These are phyloP conservation scores for Gaultheria prostrata DNA, from an alignment of 148 eudicot genomes.

Conservation along the genomic window DNA sequence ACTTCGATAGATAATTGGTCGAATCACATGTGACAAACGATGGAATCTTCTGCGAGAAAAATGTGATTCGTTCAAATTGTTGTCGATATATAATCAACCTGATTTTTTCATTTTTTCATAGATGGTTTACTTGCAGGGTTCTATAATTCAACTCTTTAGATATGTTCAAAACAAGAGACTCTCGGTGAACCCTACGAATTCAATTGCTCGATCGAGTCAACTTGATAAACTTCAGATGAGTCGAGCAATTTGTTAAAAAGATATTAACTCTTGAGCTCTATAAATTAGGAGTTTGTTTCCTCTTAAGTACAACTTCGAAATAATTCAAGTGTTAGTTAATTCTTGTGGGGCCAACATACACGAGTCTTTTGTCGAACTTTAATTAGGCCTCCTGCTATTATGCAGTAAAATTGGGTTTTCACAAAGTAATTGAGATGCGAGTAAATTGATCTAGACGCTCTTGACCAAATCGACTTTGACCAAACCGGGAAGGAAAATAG, in stretches of 20 bases:
- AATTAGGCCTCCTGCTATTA: not conserved
- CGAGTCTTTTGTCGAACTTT: not conserved
- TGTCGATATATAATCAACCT: not conserved
- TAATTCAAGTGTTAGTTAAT: not conserved
- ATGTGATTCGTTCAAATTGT: not conserved
- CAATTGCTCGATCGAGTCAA: not conserved
- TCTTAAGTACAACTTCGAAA: not conserved
- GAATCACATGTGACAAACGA: not conserved
- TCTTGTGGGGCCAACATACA: not conserved
- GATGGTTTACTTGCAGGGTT: not conserved
- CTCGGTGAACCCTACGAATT: not conserved
- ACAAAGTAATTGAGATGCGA: not conserved
- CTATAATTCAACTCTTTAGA: not conserved
- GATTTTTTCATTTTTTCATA: not conserved
- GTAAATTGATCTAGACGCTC: not conserved
- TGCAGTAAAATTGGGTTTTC: not conserved
- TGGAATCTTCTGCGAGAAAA: not conserved
- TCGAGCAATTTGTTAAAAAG: not conserved
- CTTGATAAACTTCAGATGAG: not conserved
- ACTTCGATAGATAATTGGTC: not conserved
- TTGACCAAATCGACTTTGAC: too few relatives aligned
- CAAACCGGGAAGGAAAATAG: too few relatives aligned
- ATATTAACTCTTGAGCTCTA: not conserved
- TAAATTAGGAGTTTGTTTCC: too few relatives aligned
- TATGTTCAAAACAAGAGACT: not conserved